phyloP scores from a whole-genome alignment of 768 basidiomycete genomes.

The Albatrellus ellisii region DNA sequence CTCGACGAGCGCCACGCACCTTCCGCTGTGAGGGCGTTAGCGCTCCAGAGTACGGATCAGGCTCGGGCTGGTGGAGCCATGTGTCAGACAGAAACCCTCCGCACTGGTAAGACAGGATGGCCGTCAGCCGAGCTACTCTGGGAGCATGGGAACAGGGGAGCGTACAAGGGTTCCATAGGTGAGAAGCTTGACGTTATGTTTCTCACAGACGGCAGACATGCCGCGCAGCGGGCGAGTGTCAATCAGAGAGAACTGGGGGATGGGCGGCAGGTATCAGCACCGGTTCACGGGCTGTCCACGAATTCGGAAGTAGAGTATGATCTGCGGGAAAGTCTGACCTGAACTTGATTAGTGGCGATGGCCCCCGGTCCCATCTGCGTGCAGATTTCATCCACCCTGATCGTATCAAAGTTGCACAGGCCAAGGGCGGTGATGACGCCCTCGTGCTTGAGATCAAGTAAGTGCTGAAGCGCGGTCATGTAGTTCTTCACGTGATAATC shows the following conservation, averaged over 20 bases:
- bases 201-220: conserved; percentile 65
- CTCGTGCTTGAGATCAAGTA: conserved; percentile 45
- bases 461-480: conserved; percentile 32
- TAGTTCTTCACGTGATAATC: conserved; percentile 42
- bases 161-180: conserved; percentile 75
- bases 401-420: conserved; percentile 71
- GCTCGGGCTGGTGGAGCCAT: conserved; percentile 57
- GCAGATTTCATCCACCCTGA: conserved; percentile 69
- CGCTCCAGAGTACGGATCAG: conserved; percentile 52
- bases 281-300: no score
- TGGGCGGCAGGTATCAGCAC: neutral
- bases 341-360: conserved; percentile 76
- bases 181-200: conserved; percentile 58
- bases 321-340: conserved; percentile 41
- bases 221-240: conserved; percentile 67
- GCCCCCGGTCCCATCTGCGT: conserved; percentile 53
- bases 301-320: neutral
- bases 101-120: conserved; percentile 33
- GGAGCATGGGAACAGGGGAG: conserved; percentile 7
- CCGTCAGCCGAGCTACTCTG: no score
- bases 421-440: conserved; percentile 55
- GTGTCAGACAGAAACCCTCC: conserved; percentile 72
- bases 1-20: conserved; percentile 19
- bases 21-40: conserved; percentile 79
- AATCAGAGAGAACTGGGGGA: conserved; percentile 60